A percentile compares a stretch with the other conserved stretches of the same genome.
Conservation (phyloP, 805 yeast genomes). For the Spathaspora girioi region DNA sequence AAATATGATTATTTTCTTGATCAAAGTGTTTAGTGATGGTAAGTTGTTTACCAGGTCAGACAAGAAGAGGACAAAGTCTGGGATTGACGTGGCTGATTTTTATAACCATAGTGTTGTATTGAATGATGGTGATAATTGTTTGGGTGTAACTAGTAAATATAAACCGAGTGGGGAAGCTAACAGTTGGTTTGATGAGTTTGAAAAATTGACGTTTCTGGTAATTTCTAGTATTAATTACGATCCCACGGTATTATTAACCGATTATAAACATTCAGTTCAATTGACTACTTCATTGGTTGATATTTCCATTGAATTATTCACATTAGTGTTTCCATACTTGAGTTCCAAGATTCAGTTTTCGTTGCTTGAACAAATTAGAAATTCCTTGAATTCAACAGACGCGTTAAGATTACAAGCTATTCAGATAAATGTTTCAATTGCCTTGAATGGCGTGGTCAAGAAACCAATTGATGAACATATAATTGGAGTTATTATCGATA, state of each 20-base stretch:
- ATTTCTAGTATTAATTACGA: constrained; percentile 31
- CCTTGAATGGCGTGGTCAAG: constrained; percentile 52
- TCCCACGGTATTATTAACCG: constrained; percentile 21
- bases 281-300: constrained; percentile 55
- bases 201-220: constrained; percentile 16
- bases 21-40: constrained; percentile 35
- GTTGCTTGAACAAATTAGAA: constrained; percentile 73
- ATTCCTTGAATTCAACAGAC: constrained; percentile 37
- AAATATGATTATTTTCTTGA: constrained; percentile 36
- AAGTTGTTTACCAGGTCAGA: constrained; percentile 23
- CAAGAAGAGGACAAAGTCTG: constrained; percentile 13
- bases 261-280: constrained; percentile 20
- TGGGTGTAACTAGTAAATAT: constrained; percentile 54
- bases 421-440: constrained; percentile 57
- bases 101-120: constrained; percentile 26
- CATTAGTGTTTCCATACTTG: constrained; percentile 64
- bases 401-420: constrained; percentile 44
- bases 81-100: constrained; percentile 20
- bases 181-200: constrained; percentile 32
- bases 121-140: constrained; percentile 46
- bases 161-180: constrained; percentile 7
- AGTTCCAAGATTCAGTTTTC: constrained; percentile 82
- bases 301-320: constrained; percentile 71
- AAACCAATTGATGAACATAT: constrained; percentile 29
- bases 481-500: constrained; percentile 46